Evolutionary conservation across 352 stramenopile species (phyloP).

Genomic region (Phytophthora colocasiae): DNA sequence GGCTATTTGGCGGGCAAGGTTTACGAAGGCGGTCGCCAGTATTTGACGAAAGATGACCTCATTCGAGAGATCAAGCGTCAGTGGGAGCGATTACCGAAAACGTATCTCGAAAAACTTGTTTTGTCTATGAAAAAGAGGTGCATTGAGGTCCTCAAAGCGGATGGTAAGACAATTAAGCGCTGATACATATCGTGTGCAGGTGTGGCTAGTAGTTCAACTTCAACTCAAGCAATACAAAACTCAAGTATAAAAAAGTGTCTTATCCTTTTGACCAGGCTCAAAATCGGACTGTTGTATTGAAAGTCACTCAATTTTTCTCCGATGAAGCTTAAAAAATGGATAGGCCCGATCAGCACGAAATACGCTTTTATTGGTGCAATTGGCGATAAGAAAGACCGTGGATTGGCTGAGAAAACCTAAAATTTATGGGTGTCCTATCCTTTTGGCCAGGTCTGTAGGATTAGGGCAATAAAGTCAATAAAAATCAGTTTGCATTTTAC

Average conservation of each 20-base stretch:
- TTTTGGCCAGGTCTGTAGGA: no score
- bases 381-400: no score
- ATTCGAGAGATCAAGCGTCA: slow-evolving; percentile 5
- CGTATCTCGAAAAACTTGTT: slow-evolving; percentile 22
- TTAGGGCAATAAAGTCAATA: no score
- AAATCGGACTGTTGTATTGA: no score
- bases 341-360: no score
- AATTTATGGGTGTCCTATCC: no score
- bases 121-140: slow-evolving; percentile 18
- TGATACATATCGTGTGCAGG: not conserved
- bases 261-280: slow-evolving; percentile 6
- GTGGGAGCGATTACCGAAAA: slow-evolving; percentile 6
- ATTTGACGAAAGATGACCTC: slow-evolving; percentile 4
- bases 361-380: no score
- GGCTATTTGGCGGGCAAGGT: not conserved
- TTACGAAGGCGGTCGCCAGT: slow-evolving; percentile 1
- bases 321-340: no score
- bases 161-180: slow-evolving; percentile 8
- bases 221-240: not conserved
- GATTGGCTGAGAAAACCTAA: no score
- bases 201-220: not conserved
- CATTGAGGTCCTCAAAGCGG: slow-evolving; percentile 16
- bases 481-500: no score
- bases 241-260: not conserved
- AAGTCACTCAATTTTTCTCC: no score